These are phyloP conservation scores for Macrophomina tecta DNA, from an alignment of 2,329 filamentous ascomycete species.

Conservation along the genomic window DNA sequence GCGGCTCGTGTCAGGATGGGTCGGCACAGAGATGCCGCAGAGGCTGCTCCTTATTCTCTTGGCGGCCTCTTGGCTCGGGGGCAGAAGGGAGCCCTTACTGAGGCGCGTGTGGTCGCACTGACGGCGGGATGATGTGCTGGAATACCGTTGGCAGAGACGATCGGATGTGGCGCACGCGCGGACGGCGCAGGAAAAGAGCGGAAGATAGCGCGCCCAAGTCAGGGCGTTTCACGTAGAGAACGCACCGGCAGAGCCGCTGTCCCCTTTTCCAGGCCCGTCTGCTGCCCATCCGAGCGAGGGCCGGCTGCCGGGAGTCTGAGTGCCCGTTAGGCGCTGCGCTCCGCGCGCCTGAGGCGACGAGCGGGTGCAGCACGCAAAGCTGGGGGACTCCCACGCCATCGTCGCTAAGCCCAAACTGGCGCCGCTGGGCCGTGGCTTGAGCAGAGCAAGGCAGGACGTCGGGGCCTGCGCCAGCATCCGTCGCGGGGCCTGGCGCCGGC, in stretches of 20 bases:
- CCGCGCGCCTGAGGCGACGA: conserved; percentile 3
- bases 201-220: conserved; percentile 6
- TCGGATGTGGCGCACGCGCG: conserved; percentile 24
- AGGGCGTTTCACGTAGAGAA: neutral
- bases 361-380: conserved; percentile 21
- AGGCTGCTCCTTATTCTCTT: conserved; percentile 24
- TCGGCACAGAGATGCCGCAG: conserved; percentile 22
- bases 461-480: no score
- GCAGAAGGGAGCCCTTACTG: conserved; percentile 21
- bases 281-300: neutral
- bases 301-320: neutral
- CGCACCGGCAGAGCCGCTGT: conserved; percentile 10
- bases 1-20: conserved; percentile 24
- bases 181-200: conserved; percentile 8
- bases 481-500: no score
- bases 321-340: neutral
- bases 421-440: conserved; percentile 2
- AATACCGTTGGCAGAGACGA: conserved; percentile 23
- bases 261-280: neutral
- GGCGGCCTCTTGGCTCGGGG: conserved; percentile 19
- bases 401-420: conserved; percentile 3
- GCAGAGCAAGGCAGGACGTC: neutral
- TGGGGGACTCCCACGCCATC: conserved; percentile 19
- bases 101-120: conserved; percentile 21
- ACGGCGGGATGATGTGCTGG: conserved; percentile 23